A percentile compares a stretch with the other conserved stretches of the same genome.
phyloP scores from a whole-genome alignment of 2,329 filamentous ascomycete genomes.

The Aspergillus ruber region DNA sequence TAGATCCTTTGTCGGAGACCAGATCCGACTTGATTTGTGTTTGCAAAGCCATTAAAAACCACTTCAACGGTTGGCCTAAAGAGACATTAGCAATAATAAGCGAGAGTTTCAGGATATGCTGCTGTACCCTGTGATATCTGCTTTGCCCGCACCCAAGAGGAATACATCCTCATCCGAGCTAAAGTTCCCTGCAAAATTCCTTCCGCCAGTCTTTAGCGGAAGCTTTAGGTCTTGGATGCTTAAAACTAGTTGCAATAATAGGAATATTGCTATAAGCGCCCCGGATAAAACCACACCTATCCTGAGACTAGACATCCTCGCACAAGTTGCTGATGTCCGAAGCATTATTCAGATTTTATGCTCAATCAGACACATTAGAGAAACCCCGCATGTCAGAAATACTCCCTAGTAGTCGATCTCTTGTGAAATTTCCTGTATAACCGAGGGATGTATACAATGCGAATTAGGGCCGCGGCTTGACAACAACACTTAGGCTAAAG shows the following conservation, averaged over 20 bases:
- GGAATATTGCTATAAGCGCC: conserved; percentile 20
- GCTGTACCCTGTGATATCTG: conserved; percentile 62
- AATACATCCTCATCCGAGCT: conserved; percentile 43
- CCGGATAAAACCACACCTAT: conserved; percentile 19
- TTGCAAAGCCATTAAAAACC: conserved; percentile 87
- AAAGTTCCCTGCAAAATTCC: conserved; percentile 14
- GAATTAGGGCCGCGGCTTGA: too few relatives aligned
- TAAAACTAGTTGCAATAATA: conserved; percentile 27
- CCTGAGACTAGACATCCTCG: conserved; percentile 24
- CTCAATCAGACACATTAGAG: too few relatives aligned
- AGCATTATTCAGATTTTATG: too few relatives aligned
- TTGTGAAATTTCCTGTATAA: too few relatives aligned
- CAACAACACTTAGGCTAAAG: too few relatives aligned
- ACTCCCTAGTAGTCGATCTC: too few relatives aligned
- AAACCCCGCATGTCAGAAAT: too few relatives aligned
- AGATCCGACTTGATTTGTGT: conserved; percentile 71
- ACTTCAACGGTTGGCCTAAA: conserved; percentile 76
- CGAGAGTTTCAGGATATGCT: conserved; percentile 1
- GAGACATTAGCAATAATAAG: not conserved
- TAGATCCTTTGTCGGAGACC: conserved; percentile 83
- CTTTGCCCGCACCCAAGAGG: conserved; percentile 63
- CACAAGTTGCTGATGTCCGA: not conserved
- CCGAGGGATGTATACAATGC: too few relatives aligned
- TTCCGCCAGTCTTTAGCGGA: conserved; percentile 16
- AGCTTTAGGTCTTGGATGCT: conserved; percentile 13